Conservation (phyloP, 1,284 basidiomycete genomes). For the Singerocomus rubriflavus region DNA sequence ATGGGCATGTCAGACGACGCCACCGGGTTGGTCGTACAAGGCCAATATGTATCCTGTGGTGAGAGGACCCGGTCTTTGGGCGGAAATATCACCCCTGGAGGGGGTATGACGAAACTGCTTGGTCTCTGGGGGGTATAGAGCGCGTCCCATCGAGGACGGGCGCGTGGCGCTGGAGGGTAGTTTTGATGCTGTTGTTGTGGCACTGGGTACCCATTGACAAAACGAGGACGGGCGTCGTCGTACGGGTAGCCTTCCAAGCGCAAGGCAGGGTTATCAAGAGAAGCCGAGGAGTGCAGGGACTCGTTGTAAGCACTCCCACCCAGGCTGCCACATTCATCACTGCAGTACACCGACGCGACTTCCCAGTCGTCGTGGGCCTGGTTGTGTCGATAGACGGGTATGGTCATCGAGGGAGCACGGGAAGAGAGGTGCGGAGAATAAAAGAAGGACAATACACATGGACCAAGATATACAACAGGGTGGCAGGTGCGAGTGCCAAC, state of each 20-base stretch:
- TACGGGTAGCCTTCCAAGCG: constrained; percentile 4
- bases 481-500: background rate
- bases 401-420: constrained; percentile 14
- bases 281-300: constrained; percentile 9
- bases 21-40: constrained; percentile 2
- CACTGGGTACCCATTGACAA: constrained; percentile 16
- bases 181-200: constrained; percentile 17
- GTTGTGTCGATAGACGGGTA: constrained; percentile 29
- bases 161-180: constrained; percentile 1
- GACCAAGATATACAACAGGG: constrained; percentile 7
- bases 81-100: constrained; percentile 29
- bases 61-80: constrained; percentile 19
- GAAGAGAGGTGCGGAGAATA: background rate
- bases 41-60: constrained; percentile 17
- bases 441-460: background rate
- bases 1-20: constrained; percentile 4
- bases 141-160: constrained; percentile 16
- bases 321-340: constrained; percentile 29
- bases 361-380: constrained; percentile 25
- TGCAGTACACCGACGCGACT: constrained; percentile 28
- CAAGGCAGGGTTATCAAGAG: constrained; percentile 8
- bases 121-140: constrained; percentile 10
- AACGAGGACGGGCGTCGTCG: constrained; percentile 7
- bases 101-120: constrained; percentile 20
- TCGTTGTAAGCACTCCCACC: constrained; percentile 21